Conservation (phyloP, 345 rosid species). For the Atalantia buxifolia region DNA sequence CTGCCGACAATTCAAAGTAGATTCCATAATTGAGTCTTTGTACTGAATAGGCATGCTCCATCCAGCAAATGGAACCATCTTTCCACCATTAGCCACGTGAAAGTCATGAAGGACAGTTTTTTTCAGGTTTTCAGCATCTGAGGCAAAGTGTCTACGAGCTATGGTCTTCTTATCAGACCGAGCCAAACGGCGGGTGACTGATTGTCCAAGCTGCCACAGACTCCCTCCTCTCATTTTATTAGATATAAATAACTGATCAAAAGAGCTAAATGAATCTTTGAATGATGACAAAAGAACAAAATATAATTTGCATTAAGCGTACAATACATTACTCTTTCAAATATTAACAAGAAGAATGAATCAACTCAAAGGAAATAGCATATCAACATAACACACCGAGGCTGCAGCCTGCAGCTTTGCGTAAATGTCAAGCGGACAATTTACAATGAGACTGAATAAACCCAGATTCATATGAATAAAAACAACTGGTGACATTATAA, state of each 20-base stretch:
- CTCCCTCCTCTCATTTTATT: conserved; percentile 86
- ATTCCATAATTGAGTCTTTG: conserved; percentile 97
- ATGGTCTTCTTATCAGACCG: conserved; percentile 68
- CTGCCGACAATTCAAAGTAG: conserved; percentile 85
- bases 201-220: conserved; percentile 97
- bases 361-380: not conserved
- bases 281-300: not conserved
- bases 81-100: conserved; percentile 76
- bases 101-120: conserved; percentile 89
- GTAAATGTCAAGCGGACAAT: not conserved
- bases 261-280: conserved; percentile 2
- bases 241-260: conserved; percentile 25
- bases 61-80: conserved; percentile 99
- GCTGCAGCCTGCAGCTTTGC: not conserved
- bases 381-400: not conserved
- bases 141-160: conserved; percentile 63
- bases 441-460: not conserved
- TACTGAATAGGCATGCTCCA: conserved; percentile 99
- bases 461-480: not conserved
- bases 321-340: not conserved
- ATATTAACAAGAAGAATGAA: not conserved
- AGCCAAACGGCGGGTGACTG: conserved; percentile 72
- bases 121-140: conserved; percentile 71
- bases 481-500: not conserved
- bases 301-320: not conserved